These are phyloP conservation scores for Aspergillus persii DNA, from an alignment of 2,329 filamentous ascomycete genomes.

Conservation along the genomic window DNA sequence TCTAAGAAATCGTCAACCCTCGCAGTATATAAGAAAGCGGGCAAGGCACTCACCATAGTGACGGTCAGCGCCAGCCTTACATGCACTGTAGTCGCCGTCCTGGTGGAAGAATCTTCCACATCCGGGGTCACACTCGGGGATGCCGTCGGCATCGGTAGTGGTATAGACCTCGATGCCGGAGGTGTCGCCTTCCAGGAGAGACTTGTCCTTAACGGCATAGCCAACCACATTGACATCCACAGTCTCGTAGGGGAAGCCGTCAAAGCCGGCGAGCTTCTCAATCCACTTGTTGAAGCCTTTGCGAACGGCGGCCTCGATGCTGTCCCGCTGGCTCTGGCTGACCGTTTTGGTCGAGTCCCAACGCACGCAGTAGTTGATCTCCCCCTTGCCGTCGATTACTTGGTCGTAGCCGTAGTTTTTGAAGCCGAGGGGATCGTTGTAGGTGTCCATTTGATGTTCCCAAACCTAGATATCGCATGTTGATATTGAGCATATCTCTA, in stretches of 20 bases:
- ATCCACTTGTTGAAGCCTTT: slow-evolving; percentile 17
- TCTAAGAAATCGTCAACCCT: background rate
- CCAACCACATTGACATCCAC: slow-evolving; percentile 17
- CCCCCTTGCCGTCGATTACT: slow-evolving; percentile 10
- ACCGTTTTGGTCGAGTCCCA: slow-evolving; percentile 14
- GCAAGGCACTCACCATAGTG: slow-evolving; percentile 10
- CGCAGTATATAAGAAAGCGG: too few species aligned
- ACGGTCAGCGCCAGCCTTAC: slow-evolving; percentile 8
- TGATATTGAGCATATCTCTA: background rate
- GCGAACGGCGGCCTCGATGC: slow-evolving; percentile 11
- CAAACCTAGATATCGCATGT: slow-evolving; percentile 11
- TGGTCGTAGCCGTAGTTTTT: slow-evolving; percentile 18
- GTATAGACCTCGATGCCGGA: slow-evolving; percentile 14
- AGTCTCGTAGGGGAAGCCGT: slow-evolving; percentile 13
- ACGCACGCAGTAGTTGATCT: slow-evolving; percentile 20
- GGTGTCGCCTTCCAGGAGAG: slow-evolving; percentile 13
- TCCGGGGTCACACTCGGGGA: slow-evolving; percentile 10
- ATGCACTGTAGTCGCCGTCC: slow-evolving; percentile 13
- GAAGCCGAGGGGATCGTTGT: slow-evolving; percentile 14
- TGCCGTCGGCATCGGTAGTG: slow-evolving; percentile 12
- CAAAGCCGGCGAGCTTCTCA: slow-evolving; percentile 11
- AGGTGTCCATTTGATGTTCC: slow-evolving; percentile 14
- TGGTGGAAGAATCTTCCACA: slow-evolving; percentile 18
- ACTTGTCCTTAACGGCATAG: slow-evolving; percentile 11
- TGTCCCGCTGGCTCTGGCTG: slow-evolving; percentile 4